These are phyloP conservation scores for Talaromyces proteolyticus DNA, from an alignment of 495 filamentous ascomycete genomes.

Conservation along the genomic window DNA sequence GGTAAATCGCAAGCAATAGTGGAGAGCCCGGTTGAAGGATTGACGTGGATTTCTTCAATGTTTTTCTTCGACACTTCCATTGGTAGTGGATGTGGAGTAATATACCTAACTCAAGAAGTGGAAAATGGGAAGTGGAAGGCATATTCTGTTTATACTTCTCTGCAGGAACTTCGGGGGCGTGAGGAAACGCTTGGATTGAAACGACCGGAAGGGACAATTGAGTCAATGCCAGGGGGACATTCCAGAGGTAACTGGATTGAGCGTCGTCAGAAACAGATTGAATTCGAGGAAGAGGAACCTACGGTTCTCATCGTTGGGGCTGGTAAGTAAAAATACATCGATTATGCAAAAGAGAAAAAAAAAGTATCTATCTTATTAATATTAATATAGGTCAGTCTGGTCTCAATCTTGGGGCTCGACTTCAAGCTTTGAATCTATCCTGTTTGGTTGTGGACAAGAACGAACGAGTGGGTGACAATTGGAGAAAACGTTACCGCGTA, in stretches of 20 bases:
- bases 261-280: slow-evolving; percentile 43
- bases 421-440: slow-evolving; percentile 64
- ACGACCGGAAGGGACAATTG: slow-evolving; percentile 42
- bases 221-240: no score
- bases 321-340: slow-evolving; percentile 31
- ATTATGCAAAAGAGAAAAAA: no score
- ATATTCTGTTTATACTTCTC: slow-evolving; percentile 55
- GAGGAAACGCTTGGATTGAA: slow-evolving; percentile 34
- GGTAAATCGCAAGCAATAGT: no score
- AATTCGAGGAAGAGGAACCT: slow-evolving; percentile 48
- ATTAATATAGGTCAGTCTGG: slow-evolving; percentile 37
- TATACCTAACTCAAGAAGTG: slow-evolving; percentile 42
- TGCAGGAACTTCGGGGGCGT: slow-evolving; percentile 40
- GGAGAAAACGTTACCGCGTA: slow-evolving; percentile 64
- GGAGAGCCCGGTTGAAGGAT: slow-evolving; percentile 39
- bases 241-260: slow-evolving; percentile 61
- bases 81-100: slow-evolving; percentile 49
- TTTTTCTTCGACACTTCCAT: slow-evolving; percentile 44
- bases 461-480: slow-evolving; percentile 66
- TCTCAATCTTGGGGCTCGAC: slow-evolving; percentile 59
- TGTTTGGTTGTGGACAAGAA: slow-evolving; percentile 62
- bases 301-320: slow-evolving; percentile 66
- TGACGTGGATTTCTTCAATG: slow-evolving; percentile 47
- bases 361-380: no score
- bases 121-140: slow-evolving; percentile 52